A percentile compares a stretch with the other conserved stretches of the same genome.
These are phyloP conservation scores for Colletotrichum eleusines DNA, from an alignment of 2,329 filamentous ascomycete genomes.

Conservation along the genomic window DNA sequence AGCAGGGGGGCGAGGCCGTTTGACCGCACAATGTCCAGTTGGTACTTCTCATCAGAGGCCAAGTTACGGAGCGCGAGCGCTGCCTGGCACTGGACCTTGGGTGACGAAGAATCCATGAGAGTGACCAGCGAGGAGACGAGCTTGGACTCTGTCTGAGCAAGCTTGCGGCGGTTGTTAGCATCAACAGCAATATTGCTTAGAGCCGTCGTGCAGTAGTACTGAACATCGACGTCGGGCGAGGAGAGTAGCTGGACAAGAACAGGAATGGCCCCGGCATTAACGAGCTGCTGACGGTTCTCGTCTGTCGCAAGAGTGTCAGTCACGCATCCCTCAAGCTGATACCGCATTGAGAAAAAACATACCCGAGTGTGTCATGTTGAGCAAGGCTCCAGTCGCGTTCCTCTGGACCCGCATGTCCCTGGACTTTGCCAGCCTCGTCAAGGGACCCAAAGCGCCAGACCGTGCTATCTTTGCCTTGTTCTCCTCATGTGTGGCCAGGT, in stretches of 20 bases:
- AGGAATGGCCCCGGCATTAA: conserved; percentile 97
- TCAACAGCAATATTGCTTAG: conserved; percentile 99
- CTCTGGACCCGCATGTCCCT: conserved; percentile 99
- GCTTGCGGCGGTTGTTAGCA: conserved; percentile 86
- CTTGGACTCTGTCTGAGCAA: conserved; percentile 90
- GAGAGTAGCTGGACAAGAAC: conserved; percentile 95
- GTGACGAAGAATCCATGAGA: conserved; percentile 96
- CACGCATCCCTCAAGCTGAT: not conserved
- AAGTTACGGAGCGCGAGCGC: conserved; percentile 93
- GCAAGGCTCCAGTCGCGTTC: conserved; percentile 93
- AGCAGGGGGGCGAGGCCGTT: conserved; percentile 87
- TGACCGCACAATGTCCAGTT: conserved; percentile 94
- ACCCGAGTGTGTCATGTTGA: conserved; percentile 99
- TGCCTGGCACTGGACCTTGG: conserved; percentile 98
- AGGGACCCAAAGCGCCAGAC: conserved; percentile 89
- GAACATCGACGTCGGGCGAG: conserved; percentile 94
- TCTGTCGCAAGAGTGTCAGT: conserved; percentile 64
- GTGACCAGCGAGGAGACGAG: conserved; percentile 94
- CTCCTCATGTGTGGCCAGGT: conserved; percentile 96
- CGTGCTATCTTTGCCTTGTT: conserved; percentile 99
- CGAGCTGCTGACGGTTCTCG: conserved; percentile 96
- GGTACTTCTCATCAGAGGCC: conserved; percentile 98
- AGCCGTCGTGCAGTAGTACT: conserved; percentile 99
- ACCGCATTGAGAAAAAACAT: conserved; percentile 50
- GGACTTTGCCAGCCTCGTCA: conserved; percentile 94